Conservation (phyloP, 129 eudicot genomes). For the Chrysanthemum seticuspe region DNA sequence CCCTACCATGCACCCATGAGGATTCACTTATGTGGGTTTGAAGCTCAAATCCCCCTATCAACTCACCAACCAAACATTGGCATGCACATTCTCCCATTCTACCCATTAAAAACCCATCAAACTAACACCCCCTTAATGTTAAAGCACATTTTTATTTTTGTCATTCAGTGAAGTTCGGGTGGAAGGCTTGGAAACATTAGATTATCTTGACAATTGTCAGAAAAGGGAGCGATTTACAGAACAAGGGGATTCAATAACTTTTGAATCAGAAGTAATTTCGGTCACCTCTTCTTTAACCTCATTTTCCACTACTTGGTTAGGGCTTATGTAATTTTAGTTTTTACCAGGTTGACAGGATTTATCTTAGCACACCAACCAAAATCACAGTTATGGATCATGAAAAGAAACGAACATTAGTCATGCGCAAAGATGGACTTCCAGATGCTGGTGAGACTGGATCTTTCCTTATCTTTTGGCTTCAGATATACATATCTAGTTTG, state of each 20-base stretch:
- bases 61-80: no score
- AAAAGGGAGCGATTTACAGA: slow-evolving; percentile 72
- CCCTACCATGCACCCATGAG: no score
- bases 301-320: not conserved
- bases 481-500: not conserved
- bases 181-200: slow-evolving; percentile 92
- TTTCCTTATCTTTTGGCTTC: not conserved
- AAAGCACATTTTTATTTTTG: slow-evolving; percentile 4
- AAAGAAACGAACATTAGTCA: slow-evolving; percentile 76
- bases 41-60: no score
- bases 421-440: slow-evolving; percentile 87
- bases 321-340: slow-evolving; percentile 1
- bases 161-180: slow-evolving; percentile 83
- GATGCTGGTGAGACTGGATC: slow-evolving; percentile 73
- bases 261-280: slow-evolving; percentile 76
- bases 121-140: no score
- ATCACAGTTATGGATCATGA: slow-evolving; percentile 82
- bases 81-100: no score
- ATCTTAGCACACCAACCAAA: slow-evolving; percentile 89
- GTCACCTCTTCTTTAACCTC: slow-evolving; percentile 6
- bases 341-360: slow-evolving; percentile 78
- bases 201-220: slow-evolving; percentile 78
- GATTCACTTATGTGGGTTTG: no score
- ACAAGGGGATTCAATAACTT: slow-evolving; percentile 82
- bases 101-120: no score